Evolutionary conservation across 495 filamentous ascomycete genomes (phyloP), one percentile per base, ranked within the genome.

Genomic region (Penicillium riverlandense): DNA sequence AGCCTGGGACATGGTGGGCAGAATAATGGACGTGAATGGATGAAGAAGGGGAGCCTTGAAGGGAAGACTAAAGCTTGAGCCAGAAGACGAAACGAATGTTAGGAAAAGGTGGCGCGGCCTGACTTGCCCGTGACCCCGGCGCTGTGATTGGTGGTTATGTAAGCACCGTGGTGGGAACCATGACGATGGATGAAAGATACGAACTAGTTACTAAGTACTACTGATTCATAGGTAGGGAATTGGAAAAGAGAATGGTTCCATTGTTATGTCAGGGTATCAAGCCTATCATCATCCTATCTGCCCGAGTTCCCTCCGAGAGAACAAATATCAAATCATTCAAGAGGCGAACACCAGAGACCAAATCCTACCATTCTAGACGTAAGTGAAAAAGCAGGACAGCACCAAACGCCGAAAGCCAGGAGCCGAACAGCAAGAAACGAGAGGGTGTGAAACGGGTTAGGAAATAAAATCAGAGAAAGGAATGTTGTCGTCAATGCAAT

Each of bases 1-100:
- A 29, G 61, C 63, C 53, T 69, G 63, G 37, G 76, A 74, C 76
- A 79, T 79, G 34, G 35, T 59, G 38, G 35, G 31, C 43, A 30
- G 15, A 32, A 28, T 31, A 35, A 38, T 13, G 35, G 31, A 38
- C 27, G 11, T 16, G 22, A 37, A 33, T 38, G 15, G 28, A 36
- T 13, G 44, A 37, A 35, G 29, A 41, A 42, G 38, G 45, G 35
- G 29, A 41, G 41, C 36, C 12, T 28, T 27, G 27, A 38, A 47
- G 48, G 40, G 46, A 49, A 59, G 50, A 57, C 50, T 22, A 22
- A 22, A 6, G 22, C 22, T 22, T 22, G 22, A 22, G 22, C 22
- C 22, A 6, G 6, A 22, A 22, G 22, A 22, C 22, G 22, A 22
- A 22, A 22, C 22, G 22, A 22, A 22, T 4, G 56, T 60, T 50